Conservation (phyloP, 495 filamentous ascomycete genomes). For the Elasticomyces elasticus region DNA sequence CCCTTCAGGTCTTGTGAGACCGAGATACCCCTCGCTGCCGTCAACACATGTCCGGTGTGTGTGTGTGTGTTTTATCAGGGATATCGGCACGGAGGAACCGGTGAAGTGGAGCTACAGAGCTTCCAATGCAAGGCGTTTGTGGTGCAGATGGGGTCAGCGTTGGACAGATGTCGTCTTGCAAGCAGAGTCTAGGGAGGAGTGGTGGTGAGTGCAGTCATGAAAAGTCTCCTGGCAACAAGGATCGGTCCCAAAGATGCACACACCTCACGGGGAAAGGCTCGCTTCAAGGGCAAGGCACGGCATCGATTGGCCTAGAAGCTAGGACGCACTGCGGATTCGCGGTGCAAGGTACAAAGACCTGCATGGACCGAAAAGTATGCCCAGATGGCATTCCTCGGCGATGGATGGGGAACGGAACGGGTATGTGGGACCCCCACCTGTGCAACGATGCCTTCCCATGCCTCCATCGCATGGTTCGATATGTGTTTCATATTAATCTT, state of each 20-base stretch:
- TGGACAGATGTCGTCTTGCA: too few species aligned
- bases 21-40: neutral
- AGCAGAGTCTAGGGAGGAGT: too few species aligned
- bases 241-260: neutral
- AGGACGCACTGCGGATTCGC: conserved; percentile 5
- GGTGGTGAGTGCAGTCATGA: too few species aligned
- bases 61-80: neutral
- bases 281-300: neutral
- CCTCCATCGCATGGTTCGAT: too few species aligned
- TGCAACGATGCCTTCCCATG: too few species aligned
- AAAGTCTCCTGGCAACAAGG: neutral
- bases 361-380: conserved; percentile 3
- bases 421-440: neutral
- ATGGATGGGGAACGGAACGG: neutral
- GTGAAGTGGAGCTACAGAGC: too few species aligned
- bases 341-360: conserved; percentile 16
- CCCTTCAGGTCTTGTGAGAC: neutral
- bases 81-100: too few species aligned
- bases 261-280: conserved; percentile 5
- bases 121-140: too few species aligned
- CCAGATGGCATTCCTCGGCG: conserved; percentile 15
- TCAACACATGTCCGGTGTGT: neutral
- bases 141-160: too few species aligned
- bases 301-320: conserved; percentile 8
- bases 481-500: too few species aligned